These are phyloP conservation scores for Amanita thiersii DNA, from an alignment of 768 basidiomycete genomes.

Conservation along the genomic window DNA sequence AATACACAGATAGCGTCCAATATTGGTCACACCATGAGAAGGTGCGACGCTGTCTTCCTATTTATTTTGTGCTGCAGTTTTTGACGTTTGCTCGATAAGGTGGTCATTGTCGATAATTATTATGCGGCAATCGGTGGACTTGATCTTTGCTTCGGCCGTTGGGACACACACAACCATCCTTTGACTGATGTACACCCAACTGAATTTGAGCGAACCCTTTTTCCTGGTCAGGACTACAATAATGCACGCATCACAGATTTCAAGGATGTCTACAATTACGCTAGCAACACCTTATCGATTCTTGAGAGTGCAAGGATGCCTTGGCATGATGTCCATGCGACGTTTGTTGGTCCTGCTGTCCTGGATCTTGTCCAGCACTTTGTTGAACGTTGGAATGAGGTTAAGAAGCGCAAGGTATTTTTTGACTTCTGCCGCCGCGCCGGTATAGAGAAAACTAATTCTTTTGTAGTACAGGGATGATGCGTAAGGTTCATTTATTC, in stretches of 20 bases:
- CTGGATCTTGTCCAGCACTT: constrained; percentile 94
- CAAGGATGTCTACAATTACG: constrained; percentile 71
- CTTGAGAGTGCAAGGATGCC: constrained; percentile 77
- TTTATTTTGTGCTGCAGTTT: constrained; percentile 8
- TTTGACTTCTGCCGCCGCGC: constrained; percentile 5
- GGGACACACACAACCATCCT: constrained; percentile 90
- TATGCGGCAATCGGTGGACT: constrained; percentile 87
- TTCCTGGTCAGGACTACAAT: constrained; percentile 93
- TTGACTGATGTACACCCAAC: constrained; percentile 91
- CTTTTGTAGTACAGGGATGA: constrained; percentile 33
- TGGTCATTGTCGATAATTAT: constrained; percentile 84
- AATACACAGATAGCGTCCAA: constrained; percentile 53
- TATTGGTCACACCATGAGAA: constrained; percentile 96
- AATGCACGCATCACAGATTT: constrained; percentile 85
- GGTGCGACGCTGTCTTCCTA: constrained; percentile 14
- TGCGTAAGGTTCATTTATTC: constrained; percentile 26
- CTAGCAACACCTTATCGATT: constrained; percentile 60
- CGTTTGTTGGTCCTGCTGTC: constrained; percentile 70
- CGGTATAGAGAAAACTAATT: not conserved
- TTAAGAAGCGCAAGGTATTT: constrained; percentile 71
- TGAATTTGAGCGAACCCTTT: constrained; percentile 71
- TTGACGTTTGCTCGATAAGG: constrained; percentile 20
- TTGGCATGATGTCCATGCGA: constrained; percentile 97
- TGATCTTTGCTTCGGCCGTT: constrained; percentile 94
- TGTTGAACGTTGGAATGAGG: constrained; percentile 84